A percentile compares a stretch with the other conserved stretches of the same genome.
Evolutionary conservation across 164 flowering plant species (phyloP).

Genomic region (Platanus orientalis): DNA sequence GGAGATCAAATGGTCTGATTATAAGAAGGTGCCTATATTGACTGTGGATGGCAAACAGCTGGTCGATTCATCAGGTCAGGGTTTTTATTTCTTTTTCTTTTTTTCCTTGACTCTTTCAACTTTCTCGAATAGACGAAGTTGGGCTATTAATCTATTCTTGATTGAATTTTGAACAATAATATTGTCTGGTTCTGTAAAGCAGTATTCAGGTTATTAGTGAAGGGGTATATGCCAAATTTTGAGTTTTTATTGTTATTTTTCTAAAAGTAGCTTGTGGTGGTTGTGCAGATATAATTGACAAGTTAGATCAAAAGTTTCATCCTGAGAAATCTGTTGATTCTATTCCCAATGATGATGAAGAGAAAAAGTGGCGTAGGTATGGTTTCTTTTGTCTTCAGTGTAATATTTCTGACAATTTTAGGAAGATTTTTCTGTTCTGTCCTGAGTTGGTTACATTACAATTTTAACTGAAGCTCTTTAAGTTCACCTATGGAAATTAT

Average conservation of each 20-base stretch:
- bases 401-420: neutral
- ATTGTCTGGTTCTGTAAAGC: too few species aligned
- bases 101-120: neutral
- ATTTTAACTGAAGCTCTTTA: too few species aligned
- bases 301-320: conserved; percentile 32
- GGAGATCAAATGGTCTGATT: conserved; percentile 81
- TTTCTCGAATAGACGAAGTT: too few species aligned
- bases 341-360: conserved; percentile 39
- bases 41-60: conserved; percentile 63
- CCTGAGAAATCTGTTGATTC: conserved; percentile 15
- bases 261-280: neutral
- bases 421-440: neutral
- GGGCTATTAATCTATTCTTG: neutral
- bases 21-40: conserved; percentile 80
- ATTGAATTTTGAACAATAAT: neutral
- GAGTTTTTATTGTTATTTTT: neutral
- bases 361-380: conserved; percentile 65
- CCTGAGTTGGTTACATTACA: neutral
- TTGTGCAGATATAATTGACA: conserved; percentile 50
- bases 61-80: conserved; percentile 68
- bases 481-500: too few species aligned
- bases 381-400: neutral
- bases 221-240: neutral
- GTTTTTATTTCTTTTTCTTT: neutral
- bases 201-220: too few species aligned